Percentiles rank a stretch among this genome's conserved stretches.
These are phyloP conservation scores for Aspergillus pseudonomiae DNA, from an alignment of 2,329 filamentous ascomycete genomes.

Conservation along the genomic window DNA sequence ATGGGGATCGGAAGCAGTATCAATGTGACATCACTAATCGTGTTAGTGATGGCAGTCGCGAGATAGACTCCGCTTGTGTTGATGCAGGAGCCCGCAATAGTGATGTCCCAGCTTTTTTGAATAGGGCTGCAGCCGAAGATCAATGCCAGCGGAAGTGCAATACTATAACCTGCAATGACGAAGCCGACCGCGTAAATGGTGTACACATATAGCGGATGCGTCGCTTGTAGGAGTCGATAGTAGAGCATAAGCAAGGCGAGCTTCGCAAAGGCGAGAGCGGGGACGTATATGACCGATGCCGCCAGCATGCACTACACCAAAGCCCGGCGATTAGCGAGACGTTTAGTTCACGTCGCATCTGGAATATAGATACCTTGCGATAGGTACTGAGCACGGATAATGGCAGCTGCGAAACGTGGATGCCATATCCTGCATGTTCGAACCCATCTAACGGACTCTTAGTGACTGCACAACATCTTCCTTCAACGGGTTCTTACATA, in stretches of 20 bases:
- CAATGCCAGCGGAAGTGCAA: constrained; percentile 2
- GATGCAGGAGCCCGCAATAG: constrained; percentile 22
- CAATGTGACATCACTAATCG: constrained; percentile 25
- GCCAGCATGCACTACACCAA: constrained; percentile 10
- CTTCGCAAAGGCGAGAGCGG: constrained; percentile 25
- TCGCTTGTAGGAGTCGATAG: constrained; percentile 17
- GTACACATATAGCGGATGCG: constrained; percentile 8
- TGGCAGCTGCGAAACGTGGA: background rate
- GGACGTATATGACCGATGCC: constrained; percentile 21
- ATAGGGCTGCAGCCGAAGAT: constrained; percentile 29
- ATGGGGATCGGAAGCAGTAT: constrained; percentile 25
- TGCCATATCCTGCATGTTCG: constrained; percentile 1
- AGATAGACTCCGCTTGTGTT: constrained; percentile 21
- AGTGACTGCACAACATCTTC: background rate
- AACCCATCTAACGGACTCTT: constrained; percentile 6
- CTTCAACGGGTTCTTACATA: constrained; percentile 1
- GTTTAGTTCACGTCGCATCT: too few species aligned
- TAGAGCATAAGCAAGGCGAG: constrained; percentile 25
- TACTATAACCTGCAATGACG: constrained; percentile 10
- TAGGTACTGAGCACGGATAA: background rate
- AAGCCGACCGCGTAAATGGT: constrained; percentile 6
- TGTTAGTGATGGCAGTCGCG: constrained; percentile 27
- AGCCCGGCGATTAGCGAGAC: background rate
- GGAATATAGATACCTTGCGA: background rate
- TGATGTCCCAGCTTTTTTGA: constrained; percentile 23